These are phyloP conservation scores for Cicer judaicum DNA, from an alignment of 306 rosid species.

Conservation along the genomic window DNA sequence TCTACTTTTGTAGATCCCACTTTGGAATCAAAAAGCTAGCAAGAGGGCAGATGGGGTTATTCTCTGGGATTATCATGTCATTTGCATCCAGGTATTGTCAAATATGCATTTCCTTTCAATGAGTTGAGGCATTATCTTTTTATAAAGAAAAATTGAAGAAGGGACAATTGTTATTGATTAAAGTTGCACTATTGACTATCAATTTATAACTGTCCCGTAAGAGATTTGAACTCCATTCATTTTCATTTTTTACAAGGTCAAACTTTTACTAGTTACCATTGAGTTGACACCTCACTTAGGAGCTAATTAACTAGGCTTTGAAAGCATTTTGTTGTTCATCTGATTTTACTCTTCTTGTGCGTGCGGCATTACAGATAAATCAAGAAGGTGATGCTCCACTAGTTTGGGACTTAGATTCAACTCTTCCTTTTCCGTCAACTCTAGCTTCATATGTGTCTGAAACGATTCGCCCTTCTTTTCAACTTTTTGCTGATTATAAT, in stretches of 20 bases:
- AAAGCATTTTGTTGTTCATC: background rate
- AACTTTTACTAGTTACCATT: too few relatives aligned
- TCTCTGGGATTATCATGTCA: slow-evolving; percentile 93
- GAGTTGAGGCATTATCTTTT: background rate
- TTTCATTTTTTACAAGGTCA: too few relatives aligned
- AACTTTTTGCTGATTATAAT: slow-evolving; percentile 63
- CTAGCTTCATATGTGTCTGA: slow-evolving; percentile 64
- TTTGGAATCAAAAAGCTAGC: slow-evolving; percentile 90
- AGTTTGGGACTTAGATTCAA: slow-evolving; percentile 89
- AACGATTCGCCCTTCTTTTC: slow-evolving; percentile 72
- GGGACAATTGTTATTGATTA: too few relatives aligned
- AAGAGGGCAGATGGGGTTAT: slow-evolving; percentile 73
- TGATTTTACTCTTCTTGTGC: slow-evolving; percentile 32
- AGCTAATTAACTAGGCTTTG: background rate
- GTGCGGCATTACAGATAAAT: slow-evolving; percentile 57
- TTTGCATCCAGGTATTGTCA: slow-evolving; percentile 73
- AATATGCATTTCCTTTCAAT: slow-evolving; percentile 34
- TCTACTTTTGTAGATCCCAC: slow-evolving; percentile 60
- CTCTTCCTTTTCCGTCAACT: slow-evolving; percentile 73
- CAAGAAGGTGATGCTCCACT: slow-evolving; percentile 53
- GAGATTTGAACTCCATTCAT: too few relatives aligned
- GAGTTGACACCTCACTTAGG: background rate
- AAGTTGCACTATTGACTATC: too few relatives aligned
- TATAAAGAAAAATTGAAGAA: too few relatives aligned
- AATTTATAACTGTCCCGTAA: too few relatives aligned